A percentile compares a stretch with the other conserved stretches of the same genome.
Conservation (phyloP, 2,329 filamentous ascomycete species). For the Aspergillus hiratsukae region DNA sequence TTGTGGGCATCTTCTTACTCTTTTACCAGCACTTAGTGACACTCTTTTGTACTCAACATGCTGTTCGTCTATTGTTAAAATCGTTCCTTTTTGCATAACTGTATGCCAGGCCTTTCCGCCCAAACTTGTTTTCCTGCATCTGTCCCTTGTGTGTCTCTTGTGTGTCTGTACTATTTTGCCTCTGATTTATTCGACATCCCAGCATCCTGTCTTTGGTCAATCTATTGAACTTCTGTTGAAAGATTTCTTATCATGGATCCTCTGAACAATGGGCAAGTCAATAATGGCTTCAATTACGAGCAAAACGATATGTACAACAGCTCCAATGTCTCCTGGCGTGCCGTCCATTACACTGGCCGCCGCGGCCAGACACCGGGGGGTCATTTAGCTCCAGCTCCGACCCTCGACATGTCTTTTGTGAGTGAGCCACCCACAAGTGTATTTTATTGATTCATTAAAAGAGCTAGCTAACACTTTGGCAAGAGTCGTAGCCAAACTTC, state of each 20-base stretch:
- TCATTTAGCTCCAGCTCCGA: neutral
- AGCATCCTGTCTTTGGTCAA: neutral
- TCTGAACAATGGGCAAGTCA: neutral
- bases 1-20: neutral
- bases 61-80: neutral
- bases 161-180: neutral
- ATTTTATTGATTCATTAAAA: neutral
- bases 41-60: neutral
- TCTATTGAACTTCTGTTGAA: neutral
- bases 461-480: neutral
- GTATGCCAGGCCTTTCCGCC: neutral
- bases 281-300: neutral
- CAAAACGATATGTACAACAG: neutral
- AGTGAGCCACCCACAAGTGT: neutral
- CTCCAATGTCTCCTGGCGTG: neutral
- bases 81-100: neutral
- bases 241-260: neutral
- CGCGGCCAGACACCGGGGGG: neutral
- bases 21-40: neutral
- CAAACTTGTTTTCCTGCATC: neutral
- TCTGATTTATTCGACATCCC: neutral
- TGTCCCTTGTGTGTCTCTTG: neutral
- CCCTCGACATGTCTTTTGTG: neutral
- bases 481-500: neutral
- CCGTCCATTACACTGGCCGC: neutral